These are phyloP conservation scores for Trichoderma virens DNA, from an alignment of 495 filamentous ascomycete species.

Conservation along the genomic window DNA sequence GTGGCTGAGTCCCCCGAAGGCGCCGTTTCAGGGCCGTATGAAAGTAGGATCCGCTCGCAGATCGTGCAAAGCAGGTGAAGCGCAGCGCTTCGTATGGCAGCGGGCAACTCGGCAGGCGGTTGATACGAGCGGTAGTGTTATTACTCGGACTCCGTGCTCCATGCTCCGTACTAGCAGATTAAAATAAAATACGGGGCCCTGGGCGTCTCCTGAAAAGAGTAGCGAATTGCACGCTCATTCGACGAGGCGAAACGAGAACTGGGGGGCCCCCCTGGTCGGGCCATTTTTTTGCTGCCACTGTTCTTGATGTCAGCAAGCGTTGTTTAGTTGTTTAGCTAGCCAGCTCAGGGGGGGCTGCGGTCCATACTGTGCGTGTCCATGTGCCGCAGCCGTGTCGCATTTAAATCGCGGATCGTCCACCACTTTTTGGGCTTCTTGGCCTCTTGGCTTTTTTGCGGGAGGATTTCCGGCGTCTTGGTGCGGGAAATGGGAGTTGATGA, in stretches of 20 bases:
- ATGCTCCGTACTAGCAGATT: background rate
- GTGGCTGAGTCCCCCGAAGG: slow-evolving; percentile 6
- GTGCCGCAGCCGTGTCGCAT: background rate
- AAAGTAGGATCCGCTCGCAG: slow-evolving; percentile 4
- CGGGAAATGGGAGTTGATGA: too few relatives aligned
- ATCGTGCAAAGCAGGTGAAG: background rate
- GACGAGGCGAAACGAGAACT: slow-evolving; percentile 4
- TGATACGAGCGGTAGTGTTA: background rate
- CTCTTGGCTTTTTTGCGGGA: too few relatives aligned
- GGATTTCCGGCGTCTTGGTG: too few relatives aligned
- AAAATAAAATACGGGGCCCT: slow-evolving; percentile 8
- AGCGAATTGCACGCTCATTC: background rate
- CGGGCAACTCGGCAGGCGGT: background rate
- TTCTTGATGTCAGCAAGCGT: background rate
- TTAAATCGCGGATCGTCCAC: background rate
- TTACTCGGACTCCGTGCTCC: background rate
- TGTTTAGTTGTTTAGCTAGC: background rate
- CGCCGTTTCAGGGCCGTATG: slow-evolving; percentile 8
- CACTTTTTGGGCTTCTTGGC: too few relatives aligned
- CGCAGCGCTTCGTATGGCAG: background rate
- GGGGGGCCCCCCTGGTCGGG: background rate
- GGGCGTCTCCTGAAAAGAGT: slow-evolving; percentile 1
- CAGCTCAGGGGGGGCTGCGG: background rate
- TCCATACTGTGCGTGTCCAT: background rate
- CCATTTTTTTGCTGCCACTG: background rate